phyloP scores from a whole-genome alignment of 495 filamentous ascomycete genomes.

The Podospora sp. region DNA sequence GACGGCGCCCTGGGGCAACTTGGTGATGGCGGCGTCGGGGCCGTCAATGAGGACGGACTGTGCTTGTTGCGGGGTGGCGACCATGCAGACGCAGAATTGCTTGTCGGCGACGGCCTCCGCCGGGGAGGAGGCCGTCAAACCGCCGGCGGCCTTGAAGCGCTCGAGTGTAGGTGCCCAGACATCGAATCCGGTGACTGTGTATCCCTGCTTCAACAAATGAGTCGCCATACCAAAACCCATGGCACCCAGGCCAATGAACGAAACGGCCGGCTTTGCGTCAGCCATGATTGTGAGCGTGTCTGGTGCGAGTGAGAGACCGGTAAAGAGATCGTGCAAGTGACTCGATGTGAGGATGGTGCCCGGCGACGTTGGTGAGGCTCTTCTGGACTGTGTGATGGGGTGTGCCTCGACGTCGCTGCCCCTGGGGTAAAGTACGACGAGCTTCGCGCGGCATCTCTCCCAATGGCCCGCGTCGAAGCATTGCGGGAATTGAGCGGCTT shows the following conservation, averaged over 20 bases:
- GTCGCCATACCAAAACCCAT: slow-evolving; percentile 91
- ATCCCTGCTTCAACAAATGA: slow-evolving; percentile 69
- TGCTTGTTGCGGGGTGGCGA: slow-evolving; percentile 73
- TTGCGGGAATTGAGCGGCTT: not conserved
- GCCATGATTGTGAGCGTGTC: slow-evolving; percentile 31
- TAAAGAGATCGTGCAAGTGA: not conserved
- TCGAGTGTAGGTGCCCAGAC: slow-evolving; percentile 74
- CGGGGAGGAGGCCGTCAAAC: slow-evolving; percentile 61
- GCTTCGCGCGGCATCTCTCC: not conserved
- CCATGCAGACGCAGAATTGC: slow-evolving; percentile 73
- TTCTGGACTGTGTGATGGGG: not conserved
- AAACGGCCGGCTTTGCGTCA: slow-evolving; percentile 55
- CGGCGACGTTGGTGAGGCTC: not conserved
- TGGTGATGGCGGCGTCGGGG: slow-evolving; percentile 58
- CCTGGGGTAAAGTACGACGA: not conserved
- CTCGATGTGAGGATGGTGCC: not conserved
- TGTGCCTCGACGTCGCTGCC: not conserved
- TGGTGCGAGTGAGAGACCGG: not conserved
- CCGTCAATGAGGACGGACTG: slow-evolving; percentile 65
- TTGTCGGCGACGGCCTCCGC: slow-evolving; percentile 64
- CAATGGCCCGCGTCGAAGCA: not conserved
- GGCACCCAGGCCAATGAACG: slow-evolving; percentile 83
- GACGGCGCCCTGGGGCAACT: slow-evolving; percentile 59
- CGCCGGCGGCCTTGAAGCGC: slow-evolving; percentile 67
- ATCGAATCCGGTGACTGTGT: slow-evolving; percentile 73